Evolutionary conservation across 306 rosid genomes (phyloP).

Genomic region (Malus sylvestris): DNA sequence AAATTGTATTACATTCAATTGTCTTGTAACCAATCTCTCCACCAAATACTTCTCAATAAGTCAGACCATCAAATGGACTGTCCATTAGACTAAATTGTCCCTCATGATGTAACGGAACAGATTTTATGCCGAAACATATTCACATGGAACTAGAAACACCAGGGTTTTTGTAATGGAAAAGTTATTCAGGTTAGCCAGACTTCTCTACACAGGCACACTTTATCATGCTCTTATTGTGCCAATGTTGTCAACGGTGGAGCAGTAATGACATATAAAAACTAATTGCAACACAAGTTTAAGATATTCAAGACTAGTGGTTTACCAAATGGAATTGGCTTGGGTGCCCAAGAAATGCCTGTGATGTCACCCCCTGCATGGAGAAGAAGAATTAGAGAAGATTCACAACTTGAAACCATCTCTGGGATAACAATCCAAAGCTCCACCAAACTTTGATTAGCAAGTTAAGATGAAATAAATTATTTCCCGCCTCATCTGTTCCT

Average conservation of each 20-base stretch:
- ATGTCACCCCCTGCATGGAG: constrained; percentile 58
- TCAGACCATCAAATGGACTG: too few relatives aligned
- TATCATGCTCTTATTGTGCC: not conserved
- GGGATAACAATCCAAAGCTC: not conserved
- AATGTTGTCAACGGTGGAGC: not conserved
- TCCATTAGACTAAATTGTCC: not conserved
- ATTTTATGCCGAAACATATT: not conserved
- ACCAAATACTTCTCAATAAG: not conserved
- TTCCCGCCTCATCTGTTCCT: not conserved
- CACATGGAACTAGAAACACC: not conserved
- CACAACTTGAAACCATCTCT: not conserved
- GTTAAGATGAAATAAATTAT: not conserved
- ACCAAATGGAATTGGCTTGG: constrained; percentile 64
- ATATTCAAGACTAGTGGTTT: constrained; percentile 5
- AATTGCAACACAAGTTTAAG: not conserved
- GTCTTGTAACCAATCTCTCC: not conserved
- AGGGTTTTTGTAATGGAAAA: not conserved
- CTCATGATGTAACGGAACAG: not conserved
- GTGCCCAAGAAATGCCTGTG: constrained; percentile 81
- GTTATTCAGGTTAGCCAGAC: not conserved
- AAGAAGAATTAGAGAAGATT: constrained; percentile 3
- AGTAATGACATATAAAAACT: not conserved
- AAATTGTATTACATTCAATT: not conserved
- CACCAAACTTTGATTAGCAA: not conserved
- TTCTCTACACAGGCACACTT: not conserved